Base-by-base conservation (phyloP, 169 alveolate species). In the Pseudocohnilembus persalinus region DNA sequence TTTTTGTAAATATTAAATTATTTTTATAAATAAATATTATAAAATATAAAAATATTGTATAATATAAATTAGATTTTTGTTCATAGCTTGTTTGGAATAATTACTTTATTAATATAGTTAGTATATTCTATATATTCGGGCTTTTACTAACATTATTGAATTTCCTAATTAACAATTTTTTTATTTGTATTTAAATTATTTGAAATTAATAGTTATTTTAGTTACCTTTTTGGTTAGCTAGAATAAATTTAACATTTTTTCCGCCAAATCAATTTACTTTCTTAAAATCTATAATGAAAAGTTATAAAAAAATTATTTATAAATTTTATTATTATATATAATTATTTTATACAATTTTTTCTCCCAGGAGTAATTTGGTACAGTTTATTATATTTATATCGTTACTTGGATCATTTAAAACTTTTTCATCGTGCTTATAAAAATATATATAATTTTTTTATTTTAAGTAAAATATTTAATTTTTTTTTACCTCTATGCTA, bases 301-400 rank as follows among this genome's bases (percentile, higher is more conserved):
- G n/a, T n/a, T n/a, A n/a, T n/a, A n/a, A n/a, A n/a, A n/a, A n/a
- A n/a, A n/a, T n/a, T n/a, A n/a, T n/a, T n/a, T n/a, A n/a, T n/a
- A n/a, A n/a, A n/a, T n/a, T n/a, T n/a, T n/a, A n/a, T n/a, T n/a
- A n/a, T n/a, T n/a, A n/a, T n/a, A 75, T 64, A 64, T 81, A 77
- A 6, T 75, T 6, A 26, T 26, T 30, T n/a, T 31, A 49, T 65
- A 90, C 87, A 77, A 83, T 89, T 74, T 90, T 90, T 82, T 90
- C 94, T 33, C 92, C 94, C 33, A 65, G 68, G n/a, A 92, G 78
- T 6, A 90, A 35, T 29, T 83, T 32, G 0, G 83, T 73, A 29
- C 92, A 87, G 77, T 90, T 90, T 82, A 86, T 83, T 64, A 83
- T 73, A 77, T 90, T 90, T 35, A 33, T 64, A 76, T 90, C 83